A percentile compares a stretch with the other conserved stretches of the same genome.
These are phyloP conservation scores for Allomyces arbusculus DNA, from an alignment of 192 early-diverging fungal genomes.

Conservation along the genomic window DNA sequence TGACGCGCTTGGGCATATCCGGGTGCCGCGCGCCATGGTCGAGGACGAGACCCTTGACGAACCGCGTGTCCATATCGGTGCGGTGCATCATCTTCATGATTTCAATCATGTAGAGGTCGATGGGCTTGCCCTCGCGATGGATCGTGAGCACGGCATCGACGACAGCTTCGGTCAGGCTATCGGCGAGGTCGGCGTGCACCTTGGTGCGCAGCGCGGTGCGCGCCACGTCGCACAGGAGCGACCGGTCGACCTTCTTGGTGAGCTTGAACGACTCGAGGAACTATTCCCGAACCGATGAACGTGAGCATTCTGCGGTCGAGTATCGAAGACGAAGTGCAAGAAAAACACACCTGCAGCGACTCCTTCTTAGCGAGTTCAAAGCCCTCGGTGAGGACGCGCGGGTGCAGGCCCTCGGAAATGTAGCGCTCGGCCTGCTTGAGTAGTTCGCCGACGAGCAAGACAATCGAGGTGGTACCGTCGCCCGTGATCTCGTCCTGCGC, in stretches of 20 bases:
- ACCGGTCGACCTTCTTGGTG: slow-evolving; percentile 62
- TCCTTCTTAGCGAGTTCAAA: slow-evolving; percentile 94
- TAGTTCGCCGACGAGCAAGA: slow-evolving; percentile 88
- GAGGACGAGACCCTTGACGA: slow-evolving; percentile 85
- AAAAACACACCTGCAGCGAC: slow-evolving; percentile 43
- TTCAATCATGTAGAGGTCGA: slow-evolving; percentile 99
- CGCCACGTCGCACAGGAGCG: slow-evolving; percentile 69
- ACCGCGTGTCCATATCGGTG: slow-evolving; percentile 84
- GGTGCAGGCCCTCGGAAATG: slow-evolving; percentile 91
- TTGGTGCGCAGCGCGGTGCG: slow-evolving; percentile 93
- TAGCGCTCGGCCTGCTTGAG: slow-evolving; percentile 87
- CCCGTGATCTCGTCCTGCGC: slow-evolving; percentile 98
- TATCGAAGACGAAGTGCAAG: background rate
- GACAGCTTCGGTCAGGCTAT: slow-evolving; percentile 80
- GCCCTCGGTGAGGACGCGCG: slow-evolving; percentile 84
- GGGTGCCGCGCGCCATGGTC: slow-evolving; percentile 98
- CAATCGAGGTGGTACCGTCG: slow-evolving; percentile 94
- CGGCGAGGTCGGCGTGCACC: slow-evolving; percentile 73
- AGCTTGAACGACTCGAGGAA: slow-evolving; percentile 80
- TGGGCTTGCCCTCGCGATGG: slow-evolving; percentile 54
- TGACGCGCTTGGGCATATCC: slow-evolving; percentile 92
- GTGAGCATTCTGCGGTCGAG: background rate
- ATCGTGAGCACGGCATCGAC: slow-evolving; percentile 91
- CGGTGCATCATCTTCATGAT: slow-evolving; percentile 99
- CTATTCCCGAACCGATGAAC: slow-evolving; percentile 10